Base-by-base conservation (phyloP, 306 rosid species). In the Cajanus cajan region DNA sequence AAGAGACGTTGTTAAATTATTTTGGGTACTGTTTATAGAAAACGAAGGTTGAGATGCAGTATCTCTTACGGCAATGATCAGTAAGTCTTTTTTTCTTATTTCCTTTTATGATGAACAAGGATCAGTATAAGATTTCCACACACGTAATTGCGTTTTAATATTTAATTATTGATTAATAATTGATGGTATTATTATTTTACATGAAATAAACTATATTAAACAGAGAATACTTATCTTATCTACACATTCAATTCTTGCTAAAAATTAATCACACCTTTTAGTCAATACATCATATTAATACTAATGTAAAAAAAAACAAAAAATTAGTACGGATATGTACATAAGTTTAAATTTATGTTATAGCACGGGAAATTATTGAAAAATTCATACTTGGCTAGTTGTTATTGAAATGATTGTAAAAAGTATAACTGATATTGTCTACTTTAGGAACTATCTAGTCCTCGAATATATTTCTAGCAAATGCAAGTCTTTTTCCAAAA, bases 21-120 rank as follows among this genome's bases (percentile, higher is more conserved):
- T 78, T 57, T 57, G 51, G 71, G 16, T 28, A 58, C 62, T 78
- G 77, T 33, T 24, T 55, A 28, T 43, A 7, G 82, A 78, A 33
- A 69, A 65, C 5, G 14, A 28, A 45, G 12, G 45, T 34, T 63
- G 21, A 1, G 5, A 62, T 62, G 76, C 25, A 57, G 18, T 57
- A 21, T 71, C 7, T 47, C 6, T 39, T 24, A 75, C 7, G 73
- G 59, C 59, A 71, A 61, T 61, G 10, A 45, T 48, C 55, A 47
- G 66, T 22, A 47, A 58, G 33, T 34, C 33, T 44, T 45, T 34
- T 61, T 28, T 1, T 34, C 3, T 28, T 3, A 28, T 28, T 55
- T 22, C 31, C 15, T 10, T 55, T 21, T 50, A 1, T 50, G 11
- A 22, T 21, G 61, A 59, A 59, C 2, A 28, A 28, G 2, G 18